Evolutionary conservation across 345 rosid genomes (phyloP).

Genomic region (Hibiscus tridactylites): DNA sequence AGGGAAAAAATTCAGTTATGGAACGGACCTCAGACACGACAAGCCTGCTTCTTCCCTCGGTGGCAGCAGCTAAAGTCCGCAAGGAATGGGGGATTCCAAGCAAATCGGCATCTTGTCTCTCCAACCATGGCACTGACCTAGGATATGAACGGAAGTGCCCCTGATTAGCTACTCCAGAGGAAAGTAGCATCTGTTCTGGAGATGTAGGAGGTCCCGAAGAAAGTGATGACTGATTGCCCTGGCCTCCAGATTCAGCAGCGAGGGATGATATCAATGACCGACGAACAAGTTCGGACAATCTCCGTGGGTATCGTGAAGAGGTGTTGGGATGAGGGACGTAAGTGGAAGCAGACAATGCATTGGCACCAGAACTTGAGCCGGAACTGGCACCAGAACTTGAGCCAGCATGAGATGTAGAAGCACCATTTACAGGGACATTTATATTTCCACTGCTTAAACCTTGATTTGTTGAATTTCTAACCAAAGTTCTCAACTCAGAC

Average conservation of each 20-base stretch:
- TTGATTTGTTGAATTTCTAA: constrained; percentile 32
- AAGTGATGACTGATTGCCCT: constrained; percentile 27
- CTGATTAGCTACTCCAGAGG: constrained; percentile 45
- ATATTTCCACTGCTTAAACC: constrained; percentile 22
- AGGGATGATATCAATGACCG: constrained; percentile 55
- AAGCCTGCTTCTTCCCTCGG: constrained; percentile 70
- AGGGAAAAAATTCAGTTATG: background rate
- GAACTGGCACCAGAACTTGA: constrained; percentile 21
- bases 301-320: constrained; percentile 40
- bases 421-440: constrained; percentile 38
- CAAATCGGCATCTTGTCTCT: constrained; percentile 54
- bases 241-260: constrained; percentile 40
- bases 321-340: constrained; percentile 43
- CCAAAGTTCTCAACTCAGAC: constrained; percentile 33
- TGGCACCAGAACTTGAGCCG: constrained; percentile 35
- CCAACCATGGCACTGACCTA: constrained; percentile 48
- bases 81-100: constrained; percentile 46
- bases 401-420: constrained; percentile 41
- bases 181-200: constrained; percentile 33
- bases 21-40: constrained; percentile 68
- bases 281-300: constrained; percentile 60
- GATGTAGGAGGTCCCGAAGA: constrained; percentile 30
- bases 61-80: constrained; percentile 44
- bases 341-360: constrained; percentile 38
- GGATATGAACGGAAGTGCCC: constrained; percentile 36